These are phyloP conservation scores for Leishmania martiniquensis DNA, from an alignment of 208 protist genomes.

Conservation along the genomic window DNA sequence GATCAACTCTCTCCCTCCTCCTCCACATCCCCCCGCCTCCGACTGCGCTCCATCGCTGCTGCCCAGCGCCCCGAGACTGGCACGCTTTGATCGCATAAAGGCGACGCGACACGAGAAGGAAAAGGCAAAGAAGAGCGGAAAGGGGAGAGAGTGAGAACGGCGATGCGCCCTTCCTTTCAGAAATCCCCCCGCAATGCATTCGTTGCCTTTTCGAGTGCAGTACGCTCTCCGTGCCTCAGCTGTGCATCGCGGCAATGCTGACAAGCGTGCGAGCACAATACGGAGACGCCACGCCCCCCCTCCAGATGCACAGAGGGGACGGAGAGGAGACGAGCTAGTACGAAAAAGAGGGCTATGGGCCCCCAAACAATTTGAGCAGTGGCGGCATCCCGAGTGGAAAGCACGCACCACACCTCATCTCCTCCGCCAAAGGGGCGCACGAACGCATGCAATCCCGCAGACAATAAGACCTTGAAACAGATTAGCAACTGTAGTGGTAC, in stretches of 20 bases:
- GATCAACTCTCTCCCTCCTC: not conserved
- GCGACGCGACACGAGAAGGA: not conserved
- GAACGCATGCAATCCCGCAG: not conserved
- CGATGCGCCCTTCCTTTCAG: not conserved
- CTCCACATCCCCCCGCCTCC: not conserved
- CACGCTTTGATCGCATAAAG: not conserved
- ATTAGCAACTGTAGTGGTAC: conserved; percentile 12
- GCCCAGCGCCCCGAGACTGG: not conserved
- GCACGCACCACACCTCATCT: not conserved
- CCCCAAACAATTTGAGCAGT: not conserved
- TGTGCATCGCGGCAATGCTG: not conserved
- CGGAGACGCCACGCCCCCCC: not conserved
- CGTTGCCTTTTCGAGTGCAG: not conserved
- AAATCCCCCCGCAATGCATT: not conserved
- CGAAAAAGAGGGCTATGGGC: not conserved
- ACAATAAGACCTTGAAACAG: conserved; percentile 2
- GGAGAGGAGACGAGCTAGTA: not conserved
- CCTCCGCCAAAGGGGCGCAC: not conserved
- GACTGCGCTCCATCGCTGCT: not conserved
- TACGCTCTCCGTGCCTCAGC: not conserved
- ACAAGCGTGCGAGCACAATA: not conserved
- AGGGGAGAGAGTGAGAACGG: not conserved
- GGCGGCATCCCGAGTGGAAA: not conserved
- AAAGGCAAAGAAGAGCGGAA: not conserved
- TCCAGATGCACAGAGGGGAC: not conserved